phyloP scores from a whole-genome alignment of 306 rosid genomes.

The Pachyrhizus erosus region DNA sequence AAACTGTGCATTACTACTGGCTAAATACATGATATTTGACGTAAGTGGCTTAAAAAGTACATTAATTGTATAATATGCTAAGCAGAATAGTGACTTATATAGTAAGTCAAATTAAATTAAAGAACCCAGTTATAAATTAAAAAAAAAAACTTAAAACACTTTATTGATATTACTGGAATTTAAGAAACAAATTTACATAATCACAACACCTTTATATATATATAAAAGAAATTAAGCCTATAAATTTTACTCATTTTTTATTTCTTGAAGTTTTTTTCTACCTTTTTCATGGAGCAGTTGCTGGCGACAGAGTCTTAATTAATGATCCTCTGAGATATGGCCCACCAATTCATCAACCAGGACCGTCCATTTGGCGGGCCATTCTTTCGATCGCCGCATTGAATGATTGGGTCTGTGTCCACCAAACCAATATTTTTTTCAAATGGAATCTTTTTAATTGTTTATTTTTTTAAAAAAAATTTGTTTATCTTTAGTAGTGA shows the following conservation, averaged over 20 bases:
- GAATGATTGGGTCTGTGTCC: constrained; percentile 61
- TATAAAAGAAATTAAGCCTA: background rate
- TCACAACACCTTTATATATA: background rate
- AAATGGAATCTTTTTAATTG: background rate
- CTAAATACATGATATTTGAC: background rate
- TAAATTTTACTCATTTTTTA: background rate
- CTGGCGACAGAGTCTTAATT: constrained; percentile 40
- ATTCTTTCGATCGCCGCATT: constrained; percentile 42
- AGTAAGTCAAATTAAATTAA: background rate
- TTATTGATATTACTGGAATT: too few relatives aligned
- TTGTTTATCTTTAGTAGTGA: background rate
- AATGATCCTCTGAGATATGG: constrained; percentile 33
- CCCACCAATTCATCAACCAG: constrained; percentile 43
- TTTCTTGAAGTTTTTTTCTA: background rate
- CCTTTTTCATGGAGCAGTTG: constrained; percentile 27
- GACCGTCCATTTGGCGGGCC: constrained; percentile 49
- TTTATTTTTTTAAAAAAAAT: background rate
- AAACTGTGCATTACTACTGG: background rate
- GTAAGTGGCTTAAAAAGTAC: background rate
- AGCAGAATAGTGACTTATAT: background rate
- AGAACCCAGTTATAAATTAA: background rate
- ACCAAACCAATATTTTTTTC: background rate
- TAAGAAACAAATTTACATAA: background rate
- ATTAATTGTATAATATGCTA: background rate
- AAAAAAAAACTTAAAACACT: too few relatives aligned